Conservation (phyloP, 768 basidiomycete species). For the Hemileccinum impolitum region DNA sequence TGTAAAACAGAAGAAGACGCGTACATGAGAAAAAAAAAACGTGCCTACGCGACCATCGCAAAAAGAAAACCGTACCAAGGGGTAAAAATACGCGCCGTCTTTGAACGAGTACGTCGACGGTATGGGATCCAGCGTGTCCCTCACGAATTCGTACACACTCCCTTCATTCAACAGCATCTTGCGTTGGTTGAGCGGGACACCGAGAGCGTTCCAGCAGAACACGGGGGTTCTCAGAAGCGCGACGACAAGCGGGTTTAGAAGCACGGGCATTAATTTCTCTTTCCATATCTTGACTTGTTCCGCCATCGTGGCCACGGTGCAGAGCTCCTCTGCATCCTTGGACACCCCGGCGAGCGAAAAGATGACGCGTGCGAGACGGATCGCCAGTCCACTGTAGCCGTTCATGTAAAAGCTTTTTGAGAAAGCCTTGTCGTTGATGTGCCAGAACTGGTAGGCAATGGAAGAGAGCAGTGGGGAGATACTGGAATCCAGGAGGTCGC, state of each 20-base stretch:
- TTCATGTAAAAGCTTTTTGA: conserved; percentile 58
- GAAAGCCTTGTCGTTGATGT: conserved; percentile 50
- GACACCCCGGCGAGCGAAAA: conserved; percentile 60
- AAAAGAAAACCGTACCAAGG: conserved; percentile 45
- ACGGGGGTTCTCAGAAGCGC: conserved; percentile 42
- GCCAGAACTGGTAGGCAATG: conserved; percentile 76
- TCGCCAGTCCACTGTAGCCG: conserved; percentile 67
- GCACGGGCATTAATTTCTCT: conserved; percentile 54
- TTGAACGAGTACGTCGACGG: conserved; percentile 49
- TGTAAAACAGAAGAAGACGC: conserved; percentile 11
- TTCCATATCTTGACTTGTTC: conserved; percentile 66
- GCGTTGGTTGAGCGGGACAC: conserved; percentile 70
- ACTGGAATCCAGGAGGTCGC: conserved; percentile 52
- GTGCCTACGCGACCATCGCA: too few relatives aligned
- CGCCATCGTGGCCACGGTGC: conserved; percentile 47
- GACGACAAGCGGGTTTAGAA: conserved; percentile 57
- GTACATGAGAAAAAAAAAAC: neutral
- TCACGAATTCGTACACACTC: conserved; percentile 45
- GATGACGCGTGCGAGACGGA: conserved; percentile 56
- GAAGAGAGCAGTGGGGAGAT: conserved; percentile 69
- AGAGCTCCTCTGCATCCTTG: conserved; percentile 53
- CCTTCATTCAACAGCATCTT: conserved; percentile 56
- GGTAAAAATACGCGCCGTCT: conserved; percentile 66
- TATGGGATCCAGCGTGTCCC: conserved; percentile 51
- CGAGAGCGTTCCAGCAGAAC: conserved; percentile 75